Evolutionary conservation across 768 basidiomycete genomes (phyloP).

Genomic region (Agrocybe pediades): DNA sequence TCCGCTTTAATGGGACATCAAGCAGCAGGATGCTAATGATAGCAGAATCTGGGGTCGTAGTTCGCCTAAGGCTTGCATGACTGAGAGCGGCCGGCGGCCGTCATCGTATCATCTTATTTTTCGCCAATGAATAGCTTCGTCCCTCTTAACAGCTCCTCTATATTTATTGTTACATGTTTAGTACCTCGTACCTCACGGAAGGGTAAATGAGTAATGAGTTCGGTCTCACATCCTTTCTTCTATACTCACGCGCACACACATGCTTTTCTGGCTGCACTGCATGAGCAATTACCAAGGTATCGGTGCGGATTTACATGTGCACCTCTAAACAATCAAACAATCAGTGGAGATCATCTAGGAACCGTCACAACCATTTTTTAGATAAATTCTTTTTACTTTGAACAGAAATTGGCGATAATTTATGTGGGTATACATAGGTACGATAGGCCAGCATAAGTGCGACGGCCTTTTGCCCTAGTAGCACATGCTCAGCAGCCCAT

Average conservation of each 20-base stretch:
- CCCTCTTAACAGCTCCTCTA: no score
- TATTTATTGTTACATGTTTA: no score
- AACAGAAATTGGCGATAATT: not conserved
- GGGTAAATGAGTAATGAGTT: not conserved
- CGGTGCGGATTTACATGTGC: no score
- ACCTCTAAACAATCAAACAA: no score
- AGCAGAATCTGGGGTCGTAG: not conserved
- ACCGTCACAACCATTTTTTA: no score
- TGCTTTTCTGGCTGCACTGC: not conserved
- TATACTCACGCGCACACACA: constrained; percentile 7
- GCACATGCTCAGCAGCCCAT: constrained; percentile 22
- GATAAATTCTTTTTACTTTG: no score
- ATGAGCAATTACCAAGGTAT: not conserved
- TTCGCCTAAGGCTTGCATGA: no score
- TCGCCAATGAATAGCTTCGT: not conserved
- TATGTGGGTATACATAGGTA: not conserved
- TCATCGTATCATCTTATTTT: not conserved
- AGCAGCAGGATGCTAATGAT: not conserved
- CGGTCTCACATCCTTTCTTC: constrained; percentile 5
- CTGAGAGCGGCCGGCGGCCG: not conserved
- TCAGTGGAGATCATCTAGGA: not conserved
- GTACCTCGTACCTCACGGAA: no score
- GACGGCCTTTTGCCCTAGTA: not conserved
- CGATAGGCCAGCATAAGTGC: not conserved
- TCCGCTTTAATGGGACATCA: no score